A percentile compares a stretch with the other conserved stretches of the same genome.
phyloP scores from a whole-genome alignment of 495 filamentous ascomycete genomes.

The Bathelium albidoporum region DNA sequence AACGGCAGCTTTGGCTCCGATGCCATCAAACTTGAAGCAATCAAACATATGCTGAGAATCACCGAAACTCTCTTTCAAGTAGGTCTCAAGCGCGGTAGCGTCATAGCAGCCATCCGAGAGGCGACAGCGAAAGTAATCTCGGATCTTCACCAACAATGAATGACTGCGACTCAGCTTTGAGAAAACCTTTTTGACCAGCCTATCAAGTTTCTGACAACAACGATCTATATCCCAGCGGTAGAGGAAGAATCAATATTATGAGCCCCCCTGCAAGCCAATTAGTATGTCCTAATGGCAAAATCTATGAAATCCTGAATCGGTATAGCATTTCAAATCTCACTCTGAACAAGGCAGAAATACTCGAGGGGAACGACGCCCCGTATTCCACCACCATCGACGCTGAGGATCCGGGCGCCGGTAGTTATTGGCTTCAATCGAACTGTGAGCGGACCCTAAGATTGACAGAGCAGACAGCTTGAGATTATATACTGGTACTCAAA shows the following conservation, averaged over 20 bases:
- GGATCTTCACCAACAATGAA: slow-evolving; percentile 16
- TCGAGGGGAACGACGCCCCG: slow-evolving; percentile 30
- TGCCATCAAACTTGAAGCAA: background rate
- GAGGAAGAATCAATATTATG: slow-evolving; percentile 22
- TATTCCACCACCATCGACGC: slow-evolving; percentile 30
- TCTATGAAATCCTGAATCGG: slow-evolving; percentile 27
- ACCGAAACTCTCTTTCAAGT: slow-evolving; percentile 23
- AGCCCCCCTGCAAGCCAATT: slow-evolving; percentile 27
- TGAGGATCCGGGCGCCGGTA: slow-evolving; percentile 27
- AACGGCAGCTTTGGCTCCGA: slow-evolving; percentile 18
- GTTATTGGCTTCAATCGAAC: slow-evolving; percentile 29
- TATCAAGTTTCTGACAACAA: slow-evolving; percentile 24
- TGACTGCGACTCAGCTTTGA: background rate
- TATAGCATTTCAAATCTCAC: slow-evolving; percentile 18
- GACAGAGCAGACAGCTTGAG: slow-evolving; percentile 18
- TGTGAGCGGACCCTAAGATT: background rate
- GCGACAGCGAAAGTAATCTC: slow-evolving; percentile 21
- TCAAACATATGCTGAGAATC: slow-evolving; percentile 23
- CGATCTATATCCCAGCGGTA: slow-evolving; percentile 20
- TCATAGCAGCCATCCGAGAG: slow-evolving; percentile 28
- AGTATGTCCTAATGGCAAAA: slow-evolving; percentile 26
- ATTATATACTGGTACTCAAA: slow-evolving; percentile 22
- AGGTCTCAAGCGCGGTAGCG: slow-evolving; percentile 2
- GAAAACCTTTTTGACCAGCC: slow-evolving; percentile 25
- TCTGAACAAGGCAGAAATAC: slow-evolving; percentile 28